Evolutionary conservation across 176 grass and related monocot genomes (phyloP).

Genomic region (Musa troglodytarum): DNA sequence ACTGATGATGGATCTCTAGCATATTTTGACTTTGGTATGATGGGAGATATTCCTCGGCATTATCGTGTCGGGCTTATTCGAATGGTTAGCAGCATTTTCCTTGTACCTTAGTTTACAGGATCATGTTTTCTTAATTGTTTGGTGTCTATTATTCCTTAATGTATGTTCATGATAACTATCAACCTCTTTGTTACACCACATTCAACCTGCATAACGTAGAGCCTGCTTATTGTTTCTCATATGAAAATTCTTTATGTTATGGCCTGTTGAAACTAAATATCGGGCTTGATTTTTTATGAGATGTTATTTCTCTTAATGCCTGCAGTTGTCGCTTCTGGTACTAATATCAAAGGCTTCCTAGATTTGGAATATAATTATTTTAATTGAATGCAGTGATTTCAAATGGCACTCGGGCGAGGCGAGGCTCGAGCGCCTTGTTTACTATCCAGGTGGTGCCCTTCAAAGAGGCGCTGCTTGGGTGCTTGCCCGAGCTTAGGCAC

Average conservation of each 20-base stretch:
- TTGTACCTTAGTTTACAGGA: background rate
- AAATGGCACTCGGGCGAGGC: too few relatives aligned
- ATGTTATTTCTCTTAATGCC: background rate
- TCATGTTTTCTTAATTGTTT: background rate
- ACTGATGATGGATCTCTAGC: conserved; percentile 73
- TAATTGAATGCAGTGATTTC: too few relatives aligned
- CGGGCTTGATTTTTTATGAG: background rate
- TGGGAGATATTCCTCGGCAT: conserved; percentile 95
- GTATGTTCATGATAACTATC: background rate
- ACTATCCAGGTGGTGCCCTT: too few relatives aligned
- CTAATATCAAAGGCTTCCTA: too few relatives aligned
- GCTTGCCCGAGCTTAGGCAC: too few relatives aligned
- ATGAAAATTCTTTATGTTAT: background rate
- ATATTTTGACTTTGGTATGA: conserved; percentile 99
- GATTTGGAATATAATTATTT: too few relatives aligned
- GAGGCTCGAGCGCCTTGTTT: too few relatives aligned
- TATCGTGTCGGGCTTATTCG: conserved; percentile 95
- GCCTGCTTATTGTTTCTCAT: background rate
- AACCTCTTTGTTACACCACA: too few relatives aligned
- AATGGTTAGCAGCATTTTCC: conserved; percentile 46
- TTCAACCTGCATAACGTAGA: background rate
- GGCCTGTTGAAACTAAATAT: background rate
- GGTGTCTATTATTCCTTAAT: background rate
- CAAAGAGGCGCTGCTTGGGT: too few relatives aligned
- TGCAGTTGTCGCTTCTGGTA: too few relatives aligned